A percentile compares a stretch with the other conserved stretches of the same genome.
phyloP scores from a whole-genome alignment of 805 yeast species.

The Candida namnaoensis region DNA sequence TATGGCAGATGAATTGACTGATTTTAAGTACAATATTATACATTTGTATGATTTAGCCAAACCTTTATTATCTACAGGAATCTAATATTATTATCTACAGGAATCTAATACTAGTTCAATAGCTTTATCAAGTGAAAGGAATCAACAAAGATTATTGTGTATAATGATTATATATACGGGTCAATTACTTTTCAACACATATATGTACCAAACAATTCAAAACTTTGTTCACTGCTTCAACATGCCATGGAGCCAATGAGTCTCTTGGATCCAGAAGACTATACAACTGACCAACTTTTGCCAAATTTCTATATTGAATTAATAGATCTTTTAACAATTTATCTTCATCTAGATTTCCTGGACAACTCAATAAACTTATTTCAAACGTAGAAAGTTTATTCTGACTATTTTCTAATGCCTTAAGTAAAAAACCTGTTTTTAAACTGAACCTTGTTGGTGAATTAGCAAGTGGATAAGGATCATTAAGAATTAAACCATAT shows the following conservation, averaged over 20 bases:
- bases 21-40: no score
- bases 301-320: constrained; percentile 52
- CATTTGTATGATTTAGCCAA: no score
- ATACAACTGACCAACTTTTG: constrained; percentile 27
- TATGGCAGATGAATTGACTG: no score
- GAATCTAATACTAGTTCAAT: no score
- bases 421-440: constrained; percentile 60
- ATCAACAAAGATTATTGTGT: no score
- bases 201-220: constrained; percentile 53
- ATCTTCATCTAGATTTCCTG: constrained; percentile 50
- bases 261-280: constrained; percentile 23
- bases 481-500: constrained; percentile 48
- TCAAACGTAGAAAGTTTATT: constrained; percentile 37
- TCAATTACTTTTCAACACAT: constrained; percentile 25
- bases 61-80: no score
- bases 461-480: constrained; percentile 58
- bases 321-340: constrained; percentile 47
- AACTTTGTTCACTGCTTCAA: constrained; percentile 56
- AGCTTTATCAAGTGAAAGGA: no score
- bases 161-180: no score
- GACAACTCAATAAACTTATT: constrained; percentile 64
- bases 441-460: constrained; percentile 65
- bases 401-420: constrained; percentile 21
- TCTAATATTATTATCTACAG: no score
- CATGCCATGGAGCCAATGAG: constrained; percentile 64